phyloP scores from a whole-genome alignment of 2,329 filamentous ascomycete species.

The Fusarium nematophilum region DNA sequence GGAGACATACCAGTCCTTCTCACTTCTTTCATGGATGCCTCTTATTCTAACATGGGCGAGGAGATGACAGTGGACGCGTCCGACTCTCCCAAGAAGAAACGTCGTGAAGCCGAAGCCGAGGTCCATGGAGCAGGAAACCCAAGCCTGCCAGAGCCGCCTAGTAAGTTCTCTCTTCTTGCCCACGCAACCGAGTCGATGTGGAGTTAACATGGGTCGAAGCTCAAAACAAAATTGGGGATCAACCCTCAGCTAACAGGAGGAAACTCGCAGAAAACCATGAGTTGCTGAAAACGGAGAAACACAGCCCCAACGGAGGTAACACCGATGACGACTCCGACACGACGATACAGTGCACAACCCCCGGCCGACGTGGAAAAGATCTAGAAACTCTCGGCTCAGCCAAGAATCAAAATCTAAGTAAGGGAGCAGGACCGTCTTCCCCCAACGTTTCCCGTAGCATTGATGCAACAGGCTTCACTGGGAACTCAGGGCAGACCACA shows the following conservation, averaged over 20 bases:
- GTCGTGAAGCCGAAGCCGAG: not conserved
- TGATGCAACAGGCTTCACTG: not conserved
- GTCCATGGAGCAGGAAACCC: not conserved
- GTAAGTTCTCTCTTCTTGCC: no score
- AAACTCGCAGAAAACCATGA: no score
- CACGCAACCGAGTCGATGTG: no score
- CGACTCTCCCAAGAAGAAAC: not conserved
- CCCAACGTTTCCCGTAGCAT: not conserved
- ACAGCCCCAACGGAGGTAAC: not conserved
- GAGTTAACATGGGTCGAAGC: no score
- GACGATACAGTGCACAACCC: not conserved
- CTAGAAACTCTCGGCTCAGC: not conserved
- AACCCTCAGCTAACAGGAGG: no score
- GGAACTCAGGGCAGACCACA: not conserved
- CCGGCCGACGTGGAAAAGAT: not conserved
- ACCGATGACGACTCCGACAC: not conserved
- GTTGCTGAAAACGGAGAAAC: not conserved
- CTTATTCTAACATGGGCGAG: constrained; percentile 7
- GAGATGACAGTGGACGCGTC: not conserved
- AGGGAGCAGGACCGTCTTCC: not conserved
- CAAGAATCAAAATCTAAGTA: not conserved
- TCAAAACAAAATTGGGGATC: no score
- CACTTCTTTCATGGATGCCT: constrained; percentile 40
- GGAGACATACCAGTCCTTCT: constrained; percentile 40
- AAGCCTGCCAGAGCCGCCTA: not conserved